Base-by-base conservation (phyloP, 208 protist species). In the Naegleria fowleri region DNA sequence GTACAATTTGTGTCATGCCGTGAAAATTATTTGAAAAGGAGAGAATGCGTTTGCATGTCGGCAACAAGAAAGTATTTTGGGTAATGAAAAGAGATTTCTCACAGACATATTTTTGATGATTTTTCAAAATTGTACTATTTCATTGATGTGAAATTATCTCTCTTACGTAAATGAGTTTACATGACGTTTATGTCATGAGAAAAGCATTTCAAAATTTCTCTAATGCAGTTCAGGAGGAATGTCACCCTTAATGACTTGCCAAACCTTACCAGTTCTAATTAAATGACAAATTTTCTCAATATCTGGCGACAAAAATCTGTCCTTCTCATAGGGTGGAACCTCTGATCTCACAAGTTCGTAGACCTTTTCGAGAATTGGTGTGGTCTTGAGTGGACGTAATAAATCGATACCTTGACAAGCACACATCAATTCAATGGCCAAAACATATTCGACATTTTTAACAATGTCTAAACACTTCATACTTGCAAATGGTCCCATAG, bases 341-440 rank as follows among this genome's bases (percentile, higher is more conserved):
- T 93, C 75, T 19, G 19, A 43, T 67, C 96, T 93, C 7, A 98
- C 95, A 0, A 96, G 86, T 19, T 52, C 11, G 85, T 96, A 92
- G 33, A 97, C 94, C 52, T 90, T 90, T 83, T 96, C 94, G 19
- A 97, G 48, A n/a, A 93, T 91, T 90, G 90, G 90, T 33, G 95
- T 95, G 33, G 93, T 93, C 51, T 59, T 94, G n/a, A 96, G 52
- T n/a, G 94, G 94, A 52, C 93, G 93, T 83, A 93, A 79, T 88
- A 98, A 96, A 87, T 97, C 94, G 6, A 97, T n/a, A 5, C 91
- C 97, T 91, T 98, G 97, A 91, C 90, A 95, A 5, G 93, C 94
- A 90, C 91, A 92, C 15, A 96, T 36, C 19, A 96, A 75, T 92
- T 96, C 96, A 90, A 98, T 98, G 38, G 95, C 95, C 13, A 98